Evolutionary conservation across 2,329 filamentous ascomycete species (phyloP), one percentile per base, ranked within the genome.

Genomic region (Aspergillus aculeatinus): DNA sequence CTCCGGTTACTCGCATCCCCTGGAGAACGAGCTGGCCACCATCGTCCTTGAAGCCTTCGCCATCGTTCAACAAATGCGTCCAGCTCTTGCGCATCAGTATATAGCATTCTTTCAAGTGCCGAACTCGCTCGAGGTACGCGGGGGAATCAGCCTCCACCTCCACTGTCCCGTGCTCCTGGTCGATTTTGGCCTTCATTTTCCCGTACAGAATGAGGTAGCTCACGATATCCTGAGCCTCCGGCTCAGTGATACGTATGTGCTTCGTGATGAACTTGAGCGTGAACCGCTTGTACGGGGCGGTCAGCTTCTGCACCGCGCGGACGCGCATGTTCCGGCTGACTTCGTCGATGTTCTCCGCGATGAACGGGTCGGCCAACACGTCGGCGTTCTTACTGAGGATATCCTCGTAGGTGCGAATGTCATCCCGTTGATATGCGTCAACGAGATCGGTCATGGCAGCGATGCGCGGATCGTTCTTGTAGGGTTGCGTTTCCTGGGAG

Each of bases 311-410:
- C 10, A 98, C 88, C 1, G 93, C 94, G 82, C 97, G 97, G 66
- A 93, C 98, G 57, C 95, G 90, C 89, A 99, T 96, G 76, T 95
- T 97, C 48, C 95, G 90, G 55, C 94, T 99, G 59, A 99, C 94
- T 79, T 99, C 95, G 76, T 98, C 95, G 68, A 99, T 99, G 74
- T 99, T 98, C 79, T 98, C 95, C 29, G 94, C 94, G 68, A 99
- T 99, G 79, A 98, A 99, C 0, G 91, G 88, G 74, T 99, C 95
- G 12, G 89, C 87, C 44, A 98, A 83, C 27, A 99, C 88, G 72
- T 97, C 95, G 70, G 88, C 89, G 79, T 97, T 96, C 71, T 88
- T 88, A 70, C 91, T 87, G 58, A 99, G 82, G 42, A 97, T 92
- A 57, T 85, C 87, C 77, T 97, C 92, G 77, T 99, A 99, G 67